phyloP scores from a whole-genome alignment of 139 green algal genomes.

The Deuterostichococcus epilithicus region DNA sequence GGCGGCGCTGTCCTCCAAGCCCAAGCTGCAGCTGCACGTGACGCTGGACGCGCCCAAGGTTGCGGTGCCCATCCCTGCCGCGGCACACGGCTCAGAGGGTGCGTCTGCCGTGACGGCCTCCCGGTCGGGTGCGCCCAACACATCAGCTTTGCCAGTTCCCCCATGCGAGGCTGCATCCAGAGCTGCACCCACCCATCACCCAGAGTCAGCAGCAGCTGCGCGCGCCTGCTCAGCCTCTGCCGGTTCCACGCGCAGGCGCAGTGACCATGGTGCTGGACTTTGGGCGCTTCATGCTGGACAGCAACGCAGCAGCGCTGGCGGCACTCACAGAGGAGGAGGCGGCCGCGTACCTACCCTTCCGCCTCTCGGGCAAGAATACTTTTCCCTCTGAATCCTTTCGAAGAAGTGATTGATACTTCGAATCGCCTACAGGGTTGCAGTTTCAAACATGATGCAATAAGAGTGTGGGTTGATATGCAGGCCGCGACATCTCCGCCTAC shows the following conservation, averaged over 20 bases:
- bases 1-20: constrained; percentile 39
- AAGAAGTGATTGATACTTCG: too few species aligned
- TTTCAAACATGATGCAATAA: too few species aligned
- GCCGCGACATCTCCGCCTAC: constrained; percentile 61
- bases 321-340: constrained; percentile 58
- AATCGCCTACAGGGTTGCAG: too few species aligned
- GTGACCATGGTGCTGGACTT: constrained; percentile 71
- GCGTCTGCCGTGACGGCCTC: neutral
- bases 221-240: neutral
- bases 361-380: too few species aligned
- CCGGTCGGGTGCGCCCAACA: too few species aligned
- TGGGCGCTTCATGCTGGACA: constrained; percentile 60
- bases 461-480: too few species aligned
- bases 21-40: constrained; percentile 52
- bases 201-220: neutral
- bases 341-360: constrained; percentile 75
- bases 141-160: too few species aligned
- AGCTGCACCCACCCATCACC: neutral
- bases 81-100: constrained; percentile 7
- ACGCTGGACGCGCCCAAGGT: constrained; percentile 85
- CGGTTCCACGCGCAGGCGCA: constrained; percentile 14
- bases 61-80: constrained; percentile 37
- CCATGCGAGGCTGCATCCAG: too few species aligned
- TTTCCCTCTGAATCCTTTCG: too few species aligned
- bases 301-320: constrained; percentile 21